These are phyloP conservation scores for Chalciporus sp. DNA, from an alignment of 1,284 basidiomycete genomes.

Conservation along the genomic window DNA sequence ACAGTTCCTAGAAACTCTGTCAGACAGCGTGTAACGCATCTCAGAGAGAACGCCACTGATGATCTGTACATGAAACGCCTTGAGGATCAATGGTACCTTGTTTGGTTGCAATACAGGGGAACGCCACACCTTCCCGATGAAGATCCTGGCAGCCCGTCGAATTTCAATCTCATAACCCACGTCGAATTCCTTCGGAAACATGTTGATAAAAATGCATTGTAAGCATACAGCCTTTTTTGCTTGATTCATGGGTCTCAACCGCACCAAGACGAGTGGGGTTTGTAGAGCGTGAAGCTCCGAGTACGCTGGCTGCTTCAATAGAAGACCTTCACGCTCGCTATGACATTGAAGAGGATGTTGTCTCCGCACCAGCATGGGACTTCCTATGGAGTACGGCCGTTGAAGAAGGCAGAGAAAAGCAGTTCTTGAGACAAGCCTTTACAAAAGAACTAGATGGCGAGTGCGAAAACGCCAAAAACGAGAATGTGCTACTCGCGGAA, in stretches of 20 bases:
- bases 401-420: constrained; percentile 77
- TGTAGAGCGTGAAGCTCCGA: constrained; percentile 43
- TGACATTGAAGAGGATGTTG: constrained; percentile 50
- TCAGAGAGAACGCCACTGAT: constrained; percentile 65
- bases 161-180: constrained; percentile 79
- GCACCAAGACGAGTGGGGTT: constrained; percentile 56
- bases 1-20: constrained; percentile 67
- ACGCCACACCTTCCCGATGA: constrained; percentile 71
- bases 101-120: constrained; percentile 76
- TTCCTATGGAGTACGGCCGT: constrained; percentile 71
- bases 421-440: constrained; percentile 60
- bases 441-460: constrained; percentile 47
- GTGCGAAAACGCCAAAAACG: constrained; percentile 34
- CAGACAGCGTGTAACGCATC: constrained; percentile 61
- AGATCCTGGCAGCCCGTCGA: constrained; percentile 63
- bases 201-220: constrained; percentile 86
- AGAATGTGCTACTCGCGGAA: constrained; percentile 58
- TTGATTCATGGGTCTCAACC: constrained; percentile 13
- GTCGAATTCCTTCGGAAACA: constrained; percentile 78
- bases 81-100: constrained; percentile 78
- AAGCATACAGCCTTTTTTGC: constrained; percentile 38
- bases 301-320: constrained; percentile 49
- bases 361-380: constrained; percentile 57
- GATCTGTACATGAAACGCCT: constrained; percentile 78
- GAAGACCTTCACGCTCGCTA: constrained; percentile 49